Evolutionary conservation across 179 eudicot genomes (phyloP).

Genomic region (Beta corolliflora): DNA sequence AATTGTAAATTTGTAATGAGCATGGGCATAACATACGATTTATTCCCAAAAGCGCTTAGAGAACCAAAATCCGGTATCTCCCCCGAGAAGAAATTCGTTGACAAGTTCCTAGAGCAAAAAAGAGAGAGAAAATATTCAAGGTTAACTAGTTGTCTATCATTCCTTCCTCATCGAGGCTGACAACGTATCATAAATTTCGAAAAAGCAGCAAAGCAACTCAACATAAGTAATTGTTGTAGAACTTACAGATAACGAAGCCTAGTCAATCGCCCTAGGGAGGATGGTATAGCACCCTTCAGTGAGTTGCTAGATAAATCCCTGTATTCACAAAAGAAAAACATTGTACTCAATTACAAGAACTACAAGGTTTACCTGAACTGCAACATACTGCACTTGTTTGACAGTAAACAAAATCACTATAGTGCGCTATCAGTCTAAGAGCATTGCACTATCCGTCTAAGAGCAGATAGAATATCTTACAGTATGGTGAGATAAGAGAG

Average conservation of each 20-base stretch:
- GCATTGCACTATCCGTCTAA: no score
- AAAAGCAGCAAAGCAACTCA: no score
- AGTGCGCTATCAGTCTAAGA: no score
- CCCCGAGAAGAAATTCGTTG: conserved; percentile 86
- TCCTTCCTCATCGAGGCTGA: neutral
- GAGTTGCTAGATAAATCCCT: conserved; percentile 95
- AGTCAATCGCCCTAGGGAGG: conserved; percentile 82
- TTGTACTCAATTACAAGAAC: neutral
- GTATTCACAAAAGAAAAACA: conserved; percentile 14
- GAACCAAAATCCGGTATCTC: conserved; percentile 89
- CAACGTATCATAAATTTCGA: neutral
- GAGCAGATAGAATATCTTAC: conserved; percentile 42
- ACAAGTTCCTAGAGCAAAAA: conserved; percentile 66
- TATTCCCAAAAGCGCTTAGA: conserved; percentile 67
- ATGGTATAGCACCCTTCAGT: conserved; percentile 86
- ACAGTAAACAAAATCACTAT: neutral
- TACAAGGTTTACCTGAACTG: neutral
- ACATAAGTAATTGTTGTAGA: neutral
- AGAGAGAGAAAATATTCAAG: neutral
- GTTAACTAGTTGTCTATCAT: neutral
- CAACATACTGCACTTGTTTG: neutral
- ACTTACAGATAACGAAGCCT: conserved; percentile 77
- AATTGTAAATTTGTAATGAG: neutral
- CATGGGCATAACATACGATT: conserved; percentile 55
- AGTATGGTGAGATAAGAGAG: conserved; percentile 71